These are phyloP conservation scores for Rutstroemia sp. DNA, from an alignment of 2,329 filamentous ascomycete species.

Conservation along the genomic window DNA sequence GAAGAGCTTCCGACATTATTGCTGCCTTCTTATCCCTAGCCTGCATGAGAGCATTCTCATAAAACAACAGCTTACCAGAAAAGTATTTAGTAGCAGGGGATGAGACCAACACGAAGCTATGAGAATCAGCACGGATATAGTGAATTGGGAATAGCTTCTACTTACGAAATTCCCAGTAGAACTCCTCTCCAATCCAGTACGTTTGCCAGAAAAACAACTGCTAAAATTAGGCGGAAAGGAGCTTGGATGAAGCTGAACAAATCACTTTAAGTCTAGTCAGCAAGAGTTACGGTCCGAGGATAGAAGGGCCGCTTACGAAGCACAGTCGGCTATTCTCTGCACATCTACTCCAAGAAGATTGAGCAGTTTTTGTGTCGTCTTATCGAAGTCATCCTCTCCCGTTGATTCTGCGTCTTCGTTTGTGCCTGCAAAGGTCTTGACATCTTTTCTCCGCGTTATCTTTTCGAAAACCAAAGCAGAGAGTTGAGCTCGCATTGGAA, in stretches of 20 bases:
- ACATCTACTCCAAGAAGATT: slow-evolving; percentile 69
- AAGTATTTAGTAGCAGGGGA: slow-evolving; percentile 51
- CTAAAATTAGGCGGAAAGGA: slow-evolving; percentile 37
- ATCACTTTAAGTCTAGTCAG: slow-evolving; percentile 54
- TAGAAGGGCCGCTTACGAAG: slow-evolving; percentile 14
- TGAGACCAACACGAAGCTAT: slow-evolving; percentile 48
- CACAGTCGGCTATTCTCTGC: slow-evolving; percentile 59
- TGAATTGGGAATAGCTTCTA: background rate
- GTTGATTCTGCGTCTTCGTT: slow-evolving; percentile 15
- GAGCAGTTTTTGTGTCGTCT: slow-evolving; percentile 55
- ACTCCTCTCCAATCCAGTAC: slow-evolving; percentile 66
- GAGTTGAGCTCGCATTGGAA: slow-evolving; percentile 58
- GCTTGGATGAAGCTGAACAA: slow-evolving; percentile 43
- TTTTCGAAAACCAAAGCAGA: slow-evolving; percentile 69
- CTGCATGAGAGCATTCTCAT: slow-evolving; percentile 65
- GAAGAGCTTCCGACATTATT: slow-evolving; percentile 65
- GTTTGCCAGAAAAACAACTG: slow-evolving; percentile 53
- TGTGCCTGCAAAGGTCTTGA: slow-evolving; percentile 40
- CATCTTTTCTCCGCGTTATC: slow-evolving; percentile 65
- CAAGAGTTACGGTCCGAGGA: slow-evolving; percentile 35
- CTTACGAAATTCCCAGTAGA: slow-evolving; percentile 46
- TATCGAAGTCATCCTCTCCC: slow-evolving; percentile 49
- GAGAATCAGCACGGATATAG: background rate
- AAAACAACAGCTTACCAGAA: slow-evolving; percentile 45
- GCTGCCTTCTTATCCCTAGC: slow-evolving; percentile 66